A percentile compares a stretch with the other conserved stretches of the same genome.
phyloP scores from a whole-genome alignment of 192 early-diverging fungal genomes.

The Entophlyctis helioformis region DNA sequence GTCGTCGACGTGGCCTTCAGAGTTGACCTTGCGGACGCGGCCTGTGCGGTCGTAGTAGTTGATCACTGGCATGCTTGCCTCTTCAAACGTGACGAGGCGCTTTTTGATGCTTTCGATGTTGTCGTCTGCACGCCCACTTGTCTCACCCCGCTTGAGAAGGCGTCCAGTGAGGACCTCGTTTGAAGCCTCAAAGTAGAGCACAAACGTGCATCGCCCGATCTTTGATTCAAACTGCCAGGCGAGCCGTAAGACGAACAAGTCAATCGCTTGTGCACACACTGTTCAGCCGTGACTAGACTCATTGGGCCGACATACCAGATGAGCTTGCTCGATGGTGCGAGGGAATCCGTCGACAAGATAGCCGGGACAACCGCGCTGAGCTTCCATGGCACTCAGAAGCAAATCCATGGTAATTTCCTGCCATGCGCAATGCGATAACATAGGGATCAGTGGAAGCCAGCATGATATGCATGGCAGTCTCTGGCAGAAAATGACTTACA shows the following conservation, averaged over 20 bases:
- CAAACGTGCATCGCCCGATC: slow-evolving; percentile 26
- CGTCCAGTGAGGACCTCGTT: slow-evolving; percentile 30
- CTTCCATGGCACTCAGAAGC: slow-evolving; percentile 11
- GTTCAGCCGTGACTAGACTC: not conserved
- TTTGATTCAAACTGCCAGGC: slow-evolving; percentile 20
- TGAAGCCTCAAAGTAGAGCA: slow-evolving; percentile 40
- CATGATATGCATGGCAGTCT: no score
- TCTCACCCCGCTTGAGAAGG: slow-evolving; percentile 44
- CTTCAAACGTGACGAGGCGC: slow-evolving; percentile 27
- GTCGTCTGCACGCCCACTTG: slow-evolving; percentile 45
- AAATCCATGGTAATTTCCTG: slow-evolving; percentile 8
- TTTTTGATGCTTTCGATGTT: slow-evolving; percentile 44
- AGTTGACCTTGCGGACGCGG: slow-evolving; percentile 16
- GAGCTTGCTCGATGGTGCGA: slow-evolving; percentile 45
- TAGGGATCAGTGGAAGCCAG: no score
- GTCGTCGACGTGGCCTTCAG: no score
- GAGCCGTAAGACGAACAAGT: not conserved
- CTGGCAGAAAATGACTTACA: slow-evolving; percentile 6
- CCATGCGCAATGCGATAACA: not conserved
- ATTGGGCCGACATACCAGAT: slow-evolving; percentile 6
- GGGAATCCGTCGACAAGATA: slow-evolving; percentile 58
- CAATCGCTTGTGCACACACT: no score
- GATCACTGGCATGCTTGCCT: slow-evolving; percentile 29
- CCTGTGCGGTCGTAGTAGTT: slow-evolving; percentile 14
- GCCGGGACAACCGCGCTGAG: slow-evolving; percentile 10